Evolutionary conservation across 768 basidiomycete genomes (phyloP).

Genomic region (Sporobolomyces roseus): DNA sequence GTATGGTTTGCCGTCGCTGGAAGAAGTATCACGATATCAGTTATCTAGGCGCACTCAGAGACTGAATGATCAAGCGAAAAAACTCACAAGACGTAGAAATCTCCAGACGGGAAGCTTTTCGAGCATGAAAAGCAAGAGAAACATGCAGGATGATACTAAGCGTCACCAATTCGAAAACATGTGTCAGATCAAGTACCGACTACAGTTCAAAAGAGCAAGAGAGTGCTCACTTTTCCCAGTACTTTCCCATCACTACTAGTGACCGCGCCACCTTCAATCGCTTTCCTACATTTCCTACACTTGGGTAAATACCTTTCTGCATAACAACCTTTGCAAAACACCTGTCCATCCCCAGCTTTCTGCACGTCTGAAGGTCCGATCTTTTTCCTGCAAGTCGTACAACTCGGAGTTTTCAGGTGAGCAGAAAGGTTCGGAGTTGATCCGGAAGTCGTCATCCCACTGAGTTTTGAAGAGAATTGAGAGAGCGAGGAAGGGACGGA

Average conservation of each 20-base stretch:
- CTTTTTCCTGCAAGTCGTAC: slow-evolving; percentile 15
- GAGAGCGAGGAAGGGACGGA: slow-evolving; percentile 20
- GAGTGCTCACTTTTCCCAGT: slow-evolving; percentile 41
- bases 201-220: neutral
- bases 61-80: neutral
- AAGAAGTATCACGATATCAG: neutral
- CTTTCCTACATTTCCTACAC: slow-evolving; percentile 41
- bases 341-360: slow-evolving; percentile 32
- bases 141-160: slow-evolving; percentile 43
- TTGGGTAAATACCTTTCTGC: slow-evolving; percentile 44
- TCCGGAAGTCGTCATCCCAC: neutral
- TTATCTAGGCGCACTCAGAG: neutral
- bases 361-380: neutral
- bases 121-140: slow-evolving; percentile 43
- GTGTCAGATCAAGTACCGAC: neutral
- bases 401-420: neutral
- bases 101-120: slow-evolving; percentile 36
- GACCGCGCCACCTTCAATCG: slow-evolving; percentile 44
- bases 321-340: slow-evolving; percentile 43
- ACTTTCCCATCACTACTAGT: slow-evolving; percentile 44
- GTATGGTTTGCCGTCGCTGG: slow-evolving; percentile 38
- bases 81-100: slow-evolving; percentile 44
- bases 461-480: neutral
- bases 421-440: slow-evolving; percentile 2
- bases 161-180: neutral